Evolutionary conservation across 345 rosid genomes (phyloP).

Genomic region (Firmiana major): DNA sequence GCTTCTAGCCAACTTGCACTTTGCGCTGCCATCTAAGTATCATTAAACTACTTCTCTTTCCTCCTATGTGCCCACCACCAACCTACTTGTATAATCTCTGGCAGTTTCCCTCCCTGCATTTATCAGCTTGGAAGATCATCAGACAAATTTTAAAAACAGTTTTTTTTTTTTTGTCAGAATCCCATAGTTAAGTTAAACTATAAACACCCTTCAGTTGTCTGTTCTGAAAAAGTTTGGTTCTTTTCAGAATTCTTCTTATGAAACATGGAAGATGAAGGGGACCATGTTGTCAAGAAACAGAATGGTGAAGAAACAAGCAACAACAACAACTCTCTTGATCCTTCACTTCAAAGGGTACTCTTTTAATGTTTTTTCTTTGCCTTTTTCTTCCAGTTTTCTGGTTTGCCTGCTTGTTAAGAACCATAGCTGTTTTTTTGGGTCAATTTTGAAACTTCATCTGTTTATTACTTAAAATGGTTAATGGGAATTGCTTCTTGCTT

Average conservation of each 20-base stretch:
- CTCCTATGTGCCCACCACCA: background rate
- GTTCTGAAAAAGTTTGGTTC: constrained; percentile 1
- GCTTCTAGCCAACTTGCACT: background rate
- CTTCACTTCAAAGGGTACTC: constrained; percentile 31
- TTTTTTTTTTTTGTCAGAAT: background rate
- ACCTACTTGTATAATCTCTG: background rate
- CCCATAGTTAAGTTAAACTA: background rate
- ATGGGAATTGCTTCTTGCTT: background rate
- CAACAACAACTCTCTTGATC: constrained; percentile 15
- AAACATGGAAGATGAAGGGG: constrained; percentile 35
- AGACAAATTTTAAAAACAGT: background rate
- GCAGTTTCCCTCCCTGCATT: constrained; percentile 1
- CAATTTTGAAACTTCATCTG: constrained; percentile 4
- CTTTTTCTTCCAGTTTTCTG: background rate
- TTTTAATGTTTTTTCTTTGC: background rate
- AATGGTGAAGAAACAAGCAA: constrained; percentile 15
- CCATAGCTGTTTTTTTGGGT: background rate
- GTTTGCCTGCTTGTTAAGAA: background rate
- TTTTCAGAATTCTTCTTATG: constrained; percentile 10
- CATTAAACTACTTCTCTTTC: background rate
- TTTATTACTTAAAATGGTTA: background rate
- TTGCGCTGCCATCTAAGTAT: background rate
- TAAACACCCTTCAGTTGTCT: background rate
- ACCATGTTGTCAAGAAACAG: constrained; percentile 4
- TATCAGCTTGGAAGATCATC: background rate